Conservation (phyloP, 2,329 filamentous ascomycete species). For the Aspergillus sp. region DNA sequence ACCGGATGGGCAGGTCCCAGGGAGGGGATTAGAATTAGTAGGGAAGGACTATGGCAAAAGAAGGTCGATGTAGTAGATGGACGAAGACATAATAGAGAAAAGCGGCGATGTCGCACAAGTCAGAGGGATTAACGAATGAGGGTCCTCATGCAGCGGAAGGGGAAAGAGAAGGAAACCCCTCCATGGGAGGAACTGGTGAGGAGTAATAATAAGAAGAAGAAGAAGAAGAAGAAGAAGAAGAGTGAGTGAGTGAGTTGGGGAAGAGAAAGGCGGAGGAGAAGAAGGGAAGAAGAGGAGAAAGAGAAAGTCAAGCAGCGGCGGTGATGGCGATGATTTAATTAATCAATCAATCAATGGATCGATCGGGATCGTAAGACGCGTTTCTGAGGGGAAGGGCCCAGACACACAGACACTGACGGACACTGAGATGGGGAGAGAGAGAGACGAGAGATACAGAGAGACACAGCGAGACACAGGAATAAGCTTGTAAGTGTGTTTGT, state of each 20-base stretch:
- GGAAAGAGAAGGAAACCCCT: conserved; percentile 23
- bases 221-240: conserved; percentile 4
- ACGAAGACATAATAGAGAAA: conserved; percentile 20
- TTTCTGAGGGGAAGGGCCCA: background rate
- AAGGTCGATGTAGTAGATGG: background rate
- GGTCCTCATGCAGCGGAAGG: conserved; percentile 22
- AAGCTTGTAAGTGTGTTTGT: background rate
- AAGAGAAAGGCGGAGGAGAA: background rate
- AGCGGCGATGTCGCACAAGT: conserved; percentile 12
- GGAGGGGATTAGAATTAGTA: conserved; percentile 11
- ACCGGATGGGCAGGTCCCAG: conserved; percentile 11
- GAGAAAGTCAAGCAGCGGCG: conserved; percentile 1
- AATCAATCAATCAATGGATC: background rate
- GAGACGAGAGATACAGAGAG: too few species aligned
- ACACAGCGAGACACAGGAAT: too few species aligned
- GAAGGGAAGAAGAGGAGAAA: background rate
- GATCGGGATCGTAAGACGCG: background rate
- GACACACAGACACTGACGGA: too few species aligned
- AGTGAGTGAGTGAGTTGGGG: background rate
- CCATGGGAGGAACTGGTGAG: conserved; percentile 20
- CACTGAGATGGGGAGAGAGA: too few species aligned
- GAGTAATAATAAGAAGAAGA: conserved; percentile 6
- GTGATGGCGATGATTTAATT: conserved; percentile 8
- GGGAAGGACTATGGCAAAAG: conserved; percentile 12
- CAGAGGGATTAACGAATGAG: conserved; percentile 18